These are phyloP conservation scores for Persicaria tinctoria DNA, from an alignment of 148 eudicot species.

Conservation along the genomic window DNA sequence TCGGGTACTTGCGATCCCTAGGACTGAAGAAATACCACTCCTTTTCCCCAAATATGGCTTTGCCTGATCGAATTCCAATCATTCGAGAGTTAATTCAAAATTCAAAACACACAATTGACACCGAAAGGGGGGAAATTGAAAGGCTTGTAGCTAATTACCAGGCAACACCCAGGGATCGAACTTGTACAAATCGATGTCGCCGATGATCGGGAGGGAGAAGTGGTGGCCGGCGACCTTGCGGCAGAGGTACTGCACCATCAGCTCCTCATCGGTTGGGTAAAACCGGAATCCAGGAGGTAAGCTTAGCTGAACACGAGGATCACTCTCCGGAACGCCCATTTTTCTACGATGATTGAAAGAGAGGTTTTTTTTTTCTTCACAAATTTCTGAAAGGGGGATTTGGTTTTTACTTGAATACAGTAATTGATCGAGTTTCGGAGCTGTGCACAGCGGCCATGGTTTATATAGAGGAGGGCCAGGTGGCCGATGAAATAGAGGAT, in stretches of 20 bases:
- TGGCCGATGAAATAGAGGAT: slow-evolving; percentile 11
- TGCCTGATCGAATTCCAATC: slow-evolving; percentile 25
- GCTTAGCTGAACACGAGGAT: slow-evolving; percentile 49
- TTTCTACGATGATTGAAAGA: not conserved
- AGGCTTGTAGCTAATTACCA: slow-evolving; percentile 22
- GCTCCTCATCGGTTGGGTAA: slow-evolving; percentile 78
- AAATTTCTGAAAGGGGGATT: not conserved
- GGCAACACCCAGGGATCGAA: slow-evolving; percentile 84
- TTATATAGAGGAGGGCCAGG: slow-evolving; percentile 17
- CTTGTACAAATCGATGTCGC: slow-evolving; percentile 68
- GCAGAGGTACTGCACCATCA: slow-evolving; percentile 62
- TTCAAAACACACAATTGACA: not conserved
- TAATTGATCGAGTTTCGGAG: not conserved
- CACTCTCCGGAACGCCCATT: slow-evolving; percentile 45
- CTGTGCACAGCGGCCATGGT: not conserved
- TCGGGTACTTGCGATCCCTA: slow-evolving; percentile 69
- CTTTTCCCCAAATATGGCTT: slow-evolving; percentile 65
- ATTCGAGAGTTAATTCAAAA: not conserved
- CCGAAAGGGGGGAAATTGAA: not conserved
- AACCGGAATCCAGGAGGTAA: slow-evolving; percentile 86
- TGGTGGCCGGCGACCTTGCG: slow-evolving; percentile 55
- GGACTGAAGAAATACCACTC: slow-evolving; percentile 85
- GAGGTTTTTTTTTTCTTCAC: not conserved
- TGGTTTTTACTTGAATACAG: not conserved
- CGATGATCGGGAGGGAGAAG: slow-evolving; percentile 52